Base-by-base conservation (phyloP, 805 yeast species). In the Suhomyces sp. region DNA sequence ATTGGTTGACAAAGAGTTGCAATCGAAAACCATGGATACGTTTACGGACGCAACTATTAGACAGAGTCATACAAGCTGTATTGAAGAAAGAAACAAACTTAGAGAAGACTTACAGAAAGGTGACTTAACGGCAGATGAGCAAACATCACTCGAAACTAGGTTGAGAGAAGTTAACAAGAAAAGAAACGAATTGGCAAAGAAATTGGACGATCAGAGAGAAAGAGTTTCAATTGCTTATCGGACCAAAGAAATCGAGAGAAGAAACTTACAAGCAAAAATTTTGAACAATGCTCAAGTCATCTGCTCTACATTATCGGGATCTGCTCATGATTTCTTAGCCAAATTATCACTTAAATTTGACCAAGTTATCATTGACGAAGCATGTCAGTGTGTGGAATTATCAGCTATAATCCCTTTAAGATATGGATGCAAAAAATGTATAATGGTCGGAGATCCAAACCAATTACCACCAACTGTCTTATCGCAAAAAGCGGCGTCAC, bases 391-490 rank as follows among this genome's bases (percentile, higher is more conserved):
- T 77, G 90, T 93, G 25, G 98, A 91, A 54, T 56, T 91, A 22
- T 87, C 96, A 6, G 85, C 95, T 0, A 74, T 93, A 17, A 91
- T 91, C 49, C 98, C 98, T 0, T 66, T 93, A 45, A 70, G 95
- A 51, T 93, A 90, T 56, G 98, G 98, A 2, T 85, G 95, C 50
- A 80, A 74, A 40, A 78, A 80, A 36, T 91, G 98, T 64, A 83
- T 93, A 31, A 84, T 93, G 95, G 98, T 93, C 29, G 98, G 98
- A 57, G 98, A 93, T 65, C 98, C 98, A 2, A 90, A 93, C 56
- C 98, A 93, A 63, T 72, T 93, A 43, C 98, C 98, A 0, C 98
- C 98, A 0, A 91, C 98, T 0, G 98, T 91, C 8, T 63, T 93
- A 13, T 91, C 97, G 0, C 88, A 84, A 48, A 82, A 79, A 10